Base-by-base conservation (phyloP, 2,329 filamentous ascomycete genomes). In the Cladorrhinum sp. region DNA sequence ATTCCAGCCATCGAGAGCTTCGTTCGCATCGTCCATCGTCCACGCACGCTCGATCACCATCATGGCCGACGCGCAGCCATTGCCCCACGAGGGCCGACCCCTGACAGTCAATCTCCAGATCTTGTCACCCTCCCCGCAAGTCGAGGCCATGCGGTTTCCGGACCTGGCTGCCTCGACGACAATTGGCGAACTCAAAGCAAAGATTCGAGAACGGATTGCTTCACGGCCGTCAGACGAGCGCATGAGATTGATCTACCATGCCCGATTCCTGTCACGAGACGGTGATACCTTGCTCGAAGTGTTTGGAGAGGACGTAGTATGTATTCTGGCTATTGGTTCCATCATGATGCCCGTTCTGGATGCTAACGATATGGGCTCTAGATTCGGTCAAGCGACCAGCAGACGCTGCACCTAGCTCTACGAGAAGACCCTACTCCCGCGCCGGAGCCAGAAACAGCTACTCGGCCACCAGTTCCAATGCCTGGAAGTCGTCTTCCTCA, bases 231-330 rank as follows among this genome's bases (percentile, higher is more conserved):
- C 77, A 16, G 78, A 85, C 62, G 78, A 84, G 32, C 77, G 80
- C 32, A 83, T 87, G 69, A 78, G 85, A 48, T 73, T 88, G 61
- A 88, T 88, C 38, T 80, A 87, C 67, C 77, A 81, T 48, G 85
- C 85, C 1, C 80, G 84, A 36, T 76, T 85, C 51, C 73, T 88
- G 52, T 70, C 76, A 27, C 79, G 79, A 54, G 83, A 86, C 38
- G 73, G 74, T 10, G 82, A 85, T 60, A 85, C 80, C 16, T 75
- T 88, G 73, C 68, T 78, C 23, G 79, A 84, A 38, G 72, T 87
- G 2, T 83, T 88, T 68, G 84, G 85, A 2, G 74, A 78, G 59
- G 80, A 84, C 62, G 72, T 76, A 57, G 83, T 85, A 75, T 65
- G 79, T 68, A 36, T 41, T 22, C 3, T 25, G 3, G 8, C 6